Base-by-base conservation (phyloP, 2,329 filamentous ascomycete genomes). In the Aspergillus brasiliensis region DNA sequence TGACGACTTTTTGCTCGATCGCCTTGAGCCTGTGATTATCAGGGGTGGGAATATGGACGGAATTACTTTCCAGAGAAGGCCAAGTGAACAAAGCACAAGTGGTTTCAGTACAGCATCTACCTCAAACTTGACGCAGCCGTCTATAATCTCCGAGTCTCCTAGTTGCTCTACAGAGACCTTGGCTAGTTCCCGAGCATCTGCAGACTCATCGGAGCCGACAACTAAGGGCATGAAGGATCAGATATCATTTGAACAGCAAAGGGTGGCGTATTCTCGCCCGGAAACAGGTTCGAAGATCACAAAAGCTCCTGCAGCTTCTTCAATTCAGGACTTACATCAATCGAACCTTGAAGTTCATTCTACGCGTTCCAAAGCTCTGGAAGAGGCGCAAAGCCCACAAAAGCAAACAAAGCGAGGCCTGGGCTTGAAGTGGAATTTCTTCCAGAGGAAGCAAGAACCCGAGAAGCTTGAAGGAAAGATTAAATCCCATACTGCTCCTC, bases 341-440 rank as follows among this genome's bases (percentile, higher is more conserved):
- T 25, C 23, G 21, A 44, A 55, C 25, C 38, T 55, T 31, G 42
- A 28, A 8, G 17, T 21, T 13, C 40, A 2, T n/a, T 21, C 25
- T 34, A 34, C 25, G 27, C 52, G 15, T 13, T n/a, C 27, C 10
- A 15, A 3, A 46, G 38, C 38, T 17, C 23, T 25, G 3, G 25
- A 8, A 10, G 47, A 62, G 31, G 27, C 42, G 8, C 56, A 59
- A 27, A 28, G 13, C 5, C 48, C 48, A 7, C 55, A 56, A 56
- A 71, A 66, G 28, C 58, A 67, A 17, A 69, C 70, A 17, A 67
- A 65, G 47, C 70, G 68, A 67, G 75, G 21, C 74, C 75, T 62
- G 81, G 80, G 71, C 58, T 53, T 66, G 15, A 58, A 73, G 62
- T 87, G 84, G 84, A 87, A 85, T 65, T 85, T 88, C 63, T 86